Evolutionary conservation across 2,329 filamentous ascomycete genomes (phyloP), one percentile per base, ranked within the genome.

Genomic region (Beauveria scarabaeidicola): DNA sequence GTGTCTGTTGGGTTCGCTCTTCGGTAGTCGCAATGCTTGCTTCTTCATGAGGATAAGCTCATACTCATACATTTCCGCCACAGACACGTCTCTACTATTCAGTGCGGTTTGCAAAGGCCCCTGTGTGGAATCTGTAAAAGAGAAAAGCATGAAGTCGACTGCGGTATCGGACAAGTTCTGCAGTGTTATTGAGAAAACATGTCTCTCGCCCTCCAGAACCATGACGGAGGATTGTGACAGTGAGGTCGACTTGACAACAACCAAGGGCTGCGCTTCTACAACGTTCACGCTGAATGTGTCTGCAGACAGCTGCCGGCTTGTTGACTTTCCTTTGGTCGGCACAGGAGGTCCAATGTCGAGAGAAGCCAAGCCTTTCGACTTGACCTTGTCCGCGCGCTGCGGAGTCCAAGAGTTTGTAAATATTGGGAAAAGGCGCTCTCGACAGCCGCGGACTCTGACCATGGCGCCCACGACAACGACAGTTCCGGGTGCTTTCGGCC

Each of bases 151-250:
- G 59, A 97, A 87, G 68, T 96, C 90, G 1, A 90, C 90, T 1
- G 90, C 79, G 1, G 88, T 91, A 1, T 79, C 76, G 0, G 91
- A 94, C 9, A 84, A 77, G 64, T 99, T 99, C 64, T 88, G 83
- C 15, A 97, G 75, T 0, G 88, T 92, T 17, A 97, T 81, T 0
- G 83, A 87, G 68, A 97, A 95, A 0, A 78, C 77, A 65, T 86
- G 87, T 23, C 82, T 83, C 72, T 99, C 93, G 47, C 94, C 94
- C 74, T 97, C 93, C 6, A 99, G 78, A 11, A 99, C 81, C 91
- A 96, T 97, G 40, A 96, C 77, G 10, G 91, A 89, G 23, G 89
- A 90, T 68, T 97, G 92, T 0, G 88, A 84, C 1, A 97, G 79
- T 13, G 88, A 90, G 3, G 87, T 88, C 8, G 86, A 86, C 67